Base-by-base conservation (phyloP, 73 alveolate genomes). In the Loxodes magnus region DNA sequence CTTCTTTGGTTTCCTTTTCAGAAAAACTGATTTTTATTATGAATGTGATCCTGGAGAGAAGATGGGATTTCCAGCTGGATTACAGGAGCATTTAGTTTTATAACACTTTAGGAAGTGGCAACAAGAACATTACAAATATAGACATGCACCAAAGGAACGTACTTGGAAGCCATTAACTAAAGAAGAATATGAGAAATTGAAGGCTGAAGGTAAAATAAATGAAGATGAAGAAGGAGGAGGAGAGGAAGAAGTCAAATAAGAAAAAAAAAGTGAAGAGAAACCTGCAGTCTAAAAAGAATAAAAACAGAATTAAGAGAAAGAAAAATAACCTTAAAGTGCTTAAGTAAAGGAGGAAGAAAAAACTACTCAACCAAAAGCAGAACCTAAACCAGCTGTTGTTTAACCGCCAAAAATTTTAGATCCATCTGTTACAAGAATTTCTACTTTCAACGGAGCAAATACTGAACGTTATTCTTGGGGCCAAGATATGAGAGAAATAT, bases 31-130 rank as follows among this genome's bases (percentile, higher is more conserved):
- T 55, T 93, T 89, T 79, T 93, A 61, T 67, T 25, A 35, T 15
- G 50, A 7, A 58, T 75, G 88, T 89, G 97, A 92, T 59, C 99
- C 99, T 19, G 94, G 92, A 19, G 99, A 93, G 60, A 84, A 86
- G 43, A 90, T 88, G 96, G 99, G 99, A 23, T 93, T 93, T 72
- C 94, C 94, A 30, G 97, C 99, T 22, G 94, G 96, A 23, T 82
- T 72, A 15, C 94, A 96, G 2, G 90, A 85, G 48, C 85, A 83
- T 43, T 54, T 82, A 74, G 76, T 80, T 69, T 62, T 70, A 19
- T 53, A 84, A 33, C 73, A 68, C 64, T 93, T 84, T 82, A 73
- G 84, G 56, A 83, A 89, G 55, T 89, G 82, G 62, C 89, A 87
- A 73, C 94, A 93, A 43, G 81, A 73, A 52, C 97, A 93, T 60